Base-by-base conservation (phyloP, 2,329 filamentous ascomycete species). In the Fusarium camptoceras region DNA sequence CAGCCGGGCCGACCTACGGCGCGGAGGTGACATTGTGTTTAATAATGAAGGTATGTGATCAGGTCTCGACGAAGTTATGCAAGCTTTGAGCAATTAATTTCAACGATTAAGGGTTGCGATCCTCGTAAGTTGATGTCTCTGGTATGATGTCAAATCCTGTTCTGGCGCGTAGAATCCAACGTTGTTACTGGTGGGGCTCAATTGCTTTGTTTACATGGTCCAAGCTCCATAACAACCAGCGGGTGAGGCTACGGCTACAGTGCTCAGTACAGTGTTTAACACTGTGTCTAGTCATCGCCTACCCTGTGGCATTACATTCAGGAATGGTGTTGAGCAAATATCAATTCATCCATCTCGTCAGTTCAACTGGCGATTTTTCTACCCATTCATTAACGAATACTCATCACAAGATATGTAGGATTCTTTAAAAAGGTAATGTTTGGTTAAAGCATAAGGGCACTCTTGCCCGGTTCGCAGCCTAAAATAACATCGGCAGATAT, bases 1-100 rank as follows among this genome's bases (percentile, higher is more conserved):
- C 76, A 84, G 76, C 71, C 82, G 81, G 71, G 82, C 81, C 57
- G 82, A 84, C 63, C 82, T 81, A 73, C 82, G 82, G 75, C 81
- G 81, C 60, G 81, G 79, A 54, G 80, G 79, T 56, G 81, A 78
- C 79, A 83, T 83, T 64, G 49, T 78, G 50, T 57, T 3, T 41
- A n/a, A 37, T 57, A 37, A 59, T 18, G 65, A 22, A 59, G 15
- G 65, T 66, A 66, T 58, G 47, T 61, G 49, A 53, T 56, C 47
- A 48, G 63, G 50, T 53, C 49, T 59, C 44, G 53, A 31, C 20
- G 31, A 64, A 39, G 43, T 55, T 65, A 71, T 69, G 59, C 64
- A 56, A 58, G 43, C 55, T 51, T 64, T 67, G 48, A 59, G 44
- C 51, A 55, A 61, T 65, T 65, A 75, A 68, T 73, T 66, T 69